These are phyloP conservation scores for Saussurea involucrata DNA, from an alignment of 129 eudicot species.

Conservation along the genomic window DNA sequence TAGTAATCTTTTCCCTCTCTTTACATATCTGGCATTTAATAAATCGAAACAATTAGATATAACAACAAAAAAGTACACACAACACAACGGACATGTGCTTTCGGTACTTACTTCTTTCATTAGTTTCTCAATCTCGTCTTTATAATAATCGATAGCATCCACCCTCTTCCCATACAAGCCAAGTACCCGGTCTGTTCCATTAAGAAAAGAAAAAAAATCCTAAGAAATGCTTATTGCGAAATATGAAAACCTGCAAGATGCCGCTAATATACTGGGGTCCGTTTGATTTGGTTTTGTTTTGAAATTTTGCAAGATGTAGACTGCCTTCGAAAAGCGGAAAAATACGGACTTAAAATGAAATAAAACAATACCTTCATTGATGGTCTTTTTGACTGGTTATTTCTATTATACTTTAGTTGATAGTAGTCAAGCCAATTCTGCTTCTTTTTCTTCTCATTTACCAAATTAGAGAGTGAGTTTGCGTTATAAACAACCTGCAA, in stretches of 20 bases:
- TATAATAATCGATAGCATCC: slow-evolving; percentile 70
- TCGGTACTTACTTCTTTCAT: too few relatives aligned
- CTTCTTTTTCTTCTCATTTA: slow-evolving; percentile 59
- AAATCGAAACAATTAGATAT: too few relatives aligned
- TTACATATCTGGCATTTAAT: too few relatives aligned
- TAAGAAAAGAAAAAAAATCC: not conserved
- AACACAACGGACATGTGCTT: too few relatives aligned
- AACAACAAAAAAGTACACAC: too few relatives aligned
- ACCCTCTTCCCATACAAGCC: slow-evolving; percentile 62
- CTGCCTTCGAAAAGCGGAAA: not conserved
- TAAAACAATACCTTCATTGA: slow-evolving; percentile 46
- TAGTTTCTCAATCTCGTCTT: too few relatives aligned
- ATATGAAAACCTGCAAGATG: not conserved
- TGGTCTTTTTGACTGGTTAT: slow-evolving; percentile 50
- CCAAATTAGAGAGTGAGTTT: slow-evolving; percentile 54
- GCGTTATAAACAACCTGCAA: slow-evolving; percentile 74
- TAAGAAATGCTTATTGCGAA: slow-evolving; percentile 12
- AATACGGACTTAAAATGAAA: not conserved
- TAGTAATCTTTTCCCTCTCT: too few relatives aligned
- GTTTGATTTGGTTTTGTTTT: not conserved
- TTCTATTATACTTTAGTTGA: slow-evolving; percentile 61
- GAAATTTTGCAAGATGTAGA: not conserved
- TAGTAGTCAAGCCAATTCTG: slow-evolving; percentile 89
- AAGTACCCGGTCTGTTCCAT: slow-evolving; percentile 58
- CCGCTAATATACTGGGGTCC: too few relatives aligned